A percentile compares a stretch with the other conserved stretches of the same genome.
phyloP scores from a whole-genome alignment of 306 rosid genomes.

The Citrullus mucosospermus region DNA sequence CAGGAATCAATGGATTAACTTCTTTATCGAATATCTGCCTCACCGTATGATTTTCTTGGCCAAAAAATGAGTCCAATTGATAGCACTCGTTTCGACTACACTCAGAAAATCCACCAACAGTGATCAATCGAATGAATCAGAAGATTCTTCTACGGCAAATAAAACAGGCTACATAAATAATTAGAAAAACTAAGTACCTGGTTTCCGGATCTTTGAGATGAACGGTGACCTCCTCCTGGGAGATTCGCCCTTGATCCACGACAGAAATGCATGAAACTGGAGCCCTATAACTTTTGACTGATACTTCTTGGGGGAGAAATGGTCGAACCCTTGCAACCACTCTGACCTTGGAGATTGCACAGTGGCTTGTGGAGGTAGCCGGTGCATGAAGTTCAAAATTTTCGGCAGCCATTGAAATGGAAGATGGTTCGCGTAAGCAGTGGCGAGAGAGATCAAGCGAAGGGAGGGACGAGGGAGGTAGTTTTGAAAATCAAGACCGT shows the following conservation, averaged over 20 bases:
- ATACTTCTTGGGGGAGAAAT: slow-evolving; percentile 44
- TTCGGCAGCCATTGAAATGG: slow-evolving; percentile 23
- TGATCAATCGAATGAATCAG: neutral
- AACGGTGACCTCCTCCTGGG: slow-evolving; percentile 37
- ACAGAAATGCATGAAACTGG: slow-evolving; percentile 45
- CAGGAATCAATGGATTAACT: slow-evolving; percentile 63
- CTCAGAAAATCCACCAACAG: neutral
- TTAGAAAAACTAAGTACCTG: slow-evolving; percentile 29
- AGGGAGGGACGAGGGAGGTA: neutral
- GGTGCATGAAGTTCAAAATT: slow-evolving; percentile 21
- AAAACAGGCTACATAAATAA: neutral
- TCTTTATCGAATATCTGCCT: slow-evolving; percentile 52
- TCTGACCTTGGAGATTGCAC: slow-evolving; percentile 49
- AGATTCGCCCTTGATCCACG: slow-evolving; percentile 22
- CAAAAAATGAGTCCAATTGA: slow-evolving; percentile 62
- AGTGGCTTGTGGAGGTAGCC: slow-evolving; percentile 12
- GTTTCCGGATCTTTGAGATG: slow-evolving; percentile 64
- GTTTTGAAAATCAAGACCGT: slow-evolving; percentile 5
- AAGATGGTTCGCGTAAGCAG: neutral
- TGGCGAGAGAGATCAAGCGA: neutral
- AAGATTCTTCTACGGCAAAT: neutral
- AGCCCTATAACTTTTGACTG: slow-evolving; percentile 12
- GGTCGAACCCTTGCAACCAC: slow-evolving; percentile 83
- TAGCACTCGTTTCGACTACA: slow-evolving; percentile 77
- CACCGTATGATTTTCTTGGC: slow-evolving; percentile 60